Evolutionary conservation across 345 rosid genomes (phyloP).

Genomic region (Microcos paniculata): DNA sequence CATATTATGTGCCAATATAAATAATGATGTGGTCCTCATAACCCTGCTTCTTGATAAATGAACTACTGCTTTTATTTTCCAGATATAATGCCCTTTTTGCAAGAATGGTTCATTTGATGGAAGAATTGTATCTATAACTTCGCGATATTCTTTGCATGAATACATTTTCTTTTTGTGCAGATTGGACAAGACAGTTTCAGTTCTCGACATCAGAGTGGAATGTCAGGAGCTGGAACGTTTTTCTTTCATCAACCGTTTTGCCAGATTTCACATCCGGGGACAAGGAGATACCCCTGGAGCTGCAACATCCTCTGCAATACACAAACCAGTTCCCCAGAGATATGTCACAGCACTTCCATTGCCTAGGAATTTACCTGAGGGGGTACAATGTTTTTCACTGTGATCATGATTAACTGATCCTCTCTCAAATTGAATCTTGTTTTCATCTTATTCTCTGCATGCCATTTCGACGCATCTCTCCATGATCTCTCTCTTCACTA

Average conservation of each 20-base stretch:
- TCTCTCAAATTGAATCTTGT: conserved; percentile 22
- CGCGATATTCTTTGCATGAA: conserved; percentile 7
- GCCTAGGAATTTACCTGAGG: conserved; percentile 67
- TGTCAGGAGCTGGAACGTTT: conserved; percentile 70
- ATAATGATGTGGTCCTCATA: neutral
- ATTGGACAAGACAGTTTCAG: conserved; percentile 49
- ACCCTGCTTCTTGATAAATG: neutral
- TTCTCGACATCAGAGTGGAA: conserved; percentile 62
- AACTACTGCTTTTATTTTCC: neutral
- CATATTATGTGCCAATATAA: neutral
- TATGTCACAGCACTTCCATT: conserved; percentile 57
- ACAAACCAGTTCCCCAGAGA: conserved; percentile 55
- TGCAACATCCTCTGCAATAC: conserved; percentile 27
- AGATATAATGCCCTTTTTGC: neutral
- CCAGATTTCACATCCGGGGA: conserved; percentile 73
- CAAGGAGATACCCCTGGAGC: conserved; percentile 41
- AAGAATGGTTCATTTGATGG: neutral
- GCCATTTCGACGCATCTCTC: conserved; percentile 14
- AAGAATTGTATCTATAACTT: neutral
- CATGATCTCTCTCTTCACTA: conserved; percentile 14
- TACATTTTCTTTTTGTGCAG: conserved; percentile 39
- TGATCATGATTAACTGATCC: conserved; percentile 36
- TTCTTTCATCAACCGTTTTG: conserved; percentile 81
- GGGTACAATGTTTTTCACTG: conserved; percentile 68
- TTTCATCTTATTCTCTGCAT: conserved; percentile 22